phyloP scores from a whole-genome alignment of 1,139 yeast species.

The Suhomyces taliae region DNA sequence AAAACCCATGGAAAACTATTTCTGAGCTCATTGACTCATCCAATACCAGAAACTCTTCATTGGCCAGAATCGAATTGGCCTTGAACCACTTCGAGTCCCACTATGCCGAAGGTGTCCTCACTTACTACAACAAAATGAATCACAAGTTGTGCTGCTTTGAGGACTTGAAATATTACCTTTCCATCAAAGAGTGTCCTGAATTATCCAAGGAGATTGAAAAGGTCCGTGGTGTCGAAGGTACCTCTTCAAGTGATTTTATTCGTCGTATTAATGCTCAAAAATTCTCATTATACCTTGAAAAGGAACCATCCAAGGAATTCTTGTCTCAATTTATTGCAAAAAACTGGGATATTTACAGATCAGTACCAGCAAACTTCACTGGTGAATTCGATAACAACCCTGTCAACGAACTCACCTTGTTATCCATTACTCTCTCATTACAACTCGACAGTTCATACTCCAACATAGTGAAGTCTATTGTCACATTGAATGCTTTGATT shows the following conservation, averaged over 20 bases:
- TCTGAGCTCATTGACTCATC: conserved; percentile 21
- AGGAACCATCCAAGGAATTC: conserved; percentile 19
- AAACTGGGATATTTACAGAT: conserved; percentile 37
- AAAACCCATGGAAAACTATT: conserved; percentile 19
- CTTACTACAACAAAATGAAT: conserved; percentile 47
- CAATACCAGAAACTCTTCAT: conserved; percentile 49
- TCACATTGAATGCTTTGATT: conserved; percentile 48
- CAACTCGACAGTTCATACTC: conserved; percentile 8
- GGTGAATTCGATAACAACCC: conserved; percentile 61
- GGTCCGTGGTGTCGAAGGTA: conserved; percentile 5
- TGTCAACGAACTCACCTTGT: conserved; percentile 62
- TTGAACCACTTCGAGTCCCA: conserved; percentile 15
- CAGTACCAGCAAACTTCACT: conserved; percentile 18
- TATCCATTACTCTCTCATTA: conserved; percentile 35
- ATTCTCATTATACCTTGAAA: conserved; percentile 29
- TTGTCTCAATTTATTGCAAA: conserved; percentile 12
- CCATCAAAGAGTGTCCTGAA: background rate
- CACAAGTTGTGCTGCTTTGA: conserved; percentile 60
- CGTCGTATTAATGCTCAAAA: conserved; percentile 53
- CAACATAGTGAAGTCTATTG: conserved; percentile 31
- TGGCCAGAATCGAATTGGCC: conserved; percentile 55
- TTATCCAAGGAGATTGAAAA: conserved; percentile 2
- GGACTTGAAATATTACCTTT: conserved; percentile 49
- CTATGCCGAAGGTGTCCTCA: conserved; percentile 26
- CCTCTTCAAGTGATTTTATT: conserved; percentile 31